Conservation (phyloP, 371 early-diverging fungal species). For the Coemansia sp. region DNA sequence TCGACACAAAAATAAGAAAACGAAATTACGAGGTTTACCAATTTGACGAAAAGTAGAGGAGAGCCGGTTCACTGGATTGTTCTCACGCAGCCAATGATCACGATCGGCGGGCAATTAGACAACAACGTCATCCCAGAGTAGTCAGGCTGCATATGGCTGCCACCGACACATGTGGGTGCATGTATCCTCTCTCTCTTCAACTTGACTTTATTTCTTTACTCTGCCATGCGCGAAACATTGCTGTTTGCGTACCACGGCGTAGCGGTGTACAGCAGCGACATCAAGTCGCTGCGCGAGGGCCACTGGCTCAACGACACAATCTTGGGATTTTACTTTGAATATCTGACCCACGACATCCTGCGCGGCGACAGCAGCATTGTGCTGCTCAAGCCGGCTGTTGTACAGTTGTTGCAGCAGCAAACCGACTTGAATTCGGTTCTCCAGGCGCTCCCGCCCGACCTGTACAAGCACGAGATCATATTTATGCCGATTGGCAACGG, state of each 20-base stretch:
- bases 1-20: not conserved
- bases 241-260: conserved; percentile 38
- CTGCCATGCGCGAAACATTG: conserved; percentile 11
- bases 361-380: conserved; percentile 17
- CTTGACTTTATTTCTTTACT: too few species aligned
- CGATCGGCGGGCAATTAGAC: too few species aligned
- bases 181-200: too few species aligned
- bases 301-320: conserved; percentile 40
- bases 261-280: conserved; percentile 27
- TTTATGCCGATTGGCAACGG: conserved; percentile 31
- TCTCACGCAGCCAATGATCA: too few species aligned
- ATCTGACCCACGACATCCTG: conserved; percentile 33
- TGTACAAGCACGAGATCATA: conserved; percentile 11
- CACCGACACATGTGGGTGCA: too few species aligned
- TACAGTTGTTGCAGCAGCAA: conserved; percentile 21
- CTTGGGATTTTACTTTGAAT: conserved; percentile 44
- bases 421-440: conserved; percentile 1
- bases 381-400: conserved; percentile 33
- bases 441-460: conserved; percentile 14
- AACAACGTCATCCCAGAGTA: too few species aligned
- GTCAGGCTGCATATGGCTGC: too few species aligned
- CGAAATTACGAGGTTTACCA: not conserved
- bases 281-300: conserved; percentile 33
- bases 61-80: too few species aligned
- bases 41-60: too few species aligned